phyloP scores from a whole-genome alignment of 2,329 filamentous ascomycete genomes.

The Nigrograna mackinnonii region DNA sequence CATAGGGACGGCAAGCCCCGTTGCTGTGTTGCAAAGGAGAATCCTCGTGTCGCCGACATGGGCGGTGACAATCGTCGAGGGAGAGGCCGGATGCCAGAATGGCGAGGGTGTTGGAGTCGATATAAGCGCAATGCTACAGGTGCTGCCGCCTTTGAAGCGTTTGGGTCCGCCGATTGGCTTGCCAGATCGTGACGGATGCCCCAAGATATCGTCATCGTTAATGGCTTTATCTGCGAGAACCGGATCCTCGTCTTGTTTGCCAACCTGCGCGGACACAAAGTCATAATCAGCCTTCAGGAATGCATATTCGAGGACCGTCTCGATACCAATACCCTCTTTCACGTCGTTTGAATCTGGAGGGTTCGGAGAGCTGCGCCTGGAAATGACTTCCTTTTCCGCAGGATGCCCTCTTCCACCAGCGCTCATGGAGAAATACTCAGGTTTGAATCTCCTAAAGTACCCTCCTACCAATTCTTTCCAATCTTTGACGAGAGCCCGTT shows the following conservation, averaged over 20 bases:
- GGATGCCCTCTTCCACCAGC: constrained; percentile 39
- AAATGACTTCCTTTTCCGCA: constrained; percentile 32
- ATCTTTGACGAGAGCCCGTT: constrained; percentile 70
- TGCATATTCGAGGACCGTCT: constrained; percentile 84
- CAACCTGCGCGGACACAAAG: constrained; percentile 87
- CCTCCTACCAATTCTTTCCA: constrained; percentile 89
- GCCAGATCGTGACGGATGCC: constrained; percentile 57
- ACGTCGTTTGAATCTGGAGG: constrained; percentile 25
- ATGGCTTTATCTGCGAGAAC: constrained; percentile 75
- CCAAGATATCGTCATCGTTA: constrained; percentile 83
- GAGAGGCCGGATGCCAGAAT: constrained; percentile 91
- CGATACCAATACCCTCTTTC: constrained; percentile 61
- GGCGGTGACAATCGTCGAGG: constrained; percentile 80
- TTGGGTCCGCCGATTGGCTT: constrained; percentile 71
- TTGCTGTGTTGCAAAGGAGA: constrained; percentile 83
- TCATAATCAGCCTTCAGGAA: constrained; percentile 94
- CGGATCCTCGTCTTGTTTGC: constrained; percentile 73
- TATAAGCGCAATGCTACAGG: constrained; percentile 85
- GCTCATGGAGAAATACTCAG: constrained; percentile 69
- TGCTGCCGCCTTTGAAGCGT: constrained; percentile 92
- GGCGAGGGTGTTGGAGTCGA: constrained; percentile 89
- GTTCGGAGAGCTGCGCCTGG: constrained; percentile 25
- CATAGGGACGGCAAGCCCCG: constrained; percentile 76
- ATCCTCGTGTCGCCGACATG: constrained; percentile 95
- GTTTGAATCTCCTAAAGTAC: constrained; percentile 90